Conservation (phyloP, 805 yeast species). For the Lipomyces chichibuensis region DNA sequence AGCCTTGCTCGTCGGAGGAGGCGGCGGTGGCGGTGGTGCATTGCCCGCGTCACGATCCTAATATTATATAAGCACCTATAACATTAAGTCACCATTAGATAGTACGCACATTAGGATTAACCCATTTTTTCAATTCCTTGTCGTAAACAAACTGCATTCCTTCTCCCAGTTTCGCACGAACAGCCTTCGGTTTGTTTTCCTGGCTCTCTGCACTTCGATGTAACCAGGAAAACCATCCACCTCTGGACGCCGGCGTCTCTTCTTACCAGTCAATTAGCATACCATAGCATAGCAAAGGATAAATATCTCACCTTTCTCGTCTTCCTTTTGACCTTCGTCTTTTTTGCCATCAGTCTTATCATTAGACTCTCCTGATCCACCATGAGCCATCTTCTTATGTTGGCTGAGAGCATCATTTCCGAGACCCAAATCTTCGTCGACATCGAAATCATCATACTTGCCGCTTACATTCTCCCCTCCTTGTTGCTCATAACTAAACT, state of each 20-base stretch:
- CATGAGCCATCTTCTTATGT: conserved; percentile 39
- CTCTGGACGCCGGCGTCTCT: conserved; percentile 39
- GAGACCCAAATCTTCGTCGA: conserved; percentile 36
- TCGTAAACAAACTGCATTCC: conserved; percentile 75
- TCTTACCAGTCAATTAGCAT: conserved; percentile 15
- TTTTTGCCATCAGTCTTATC: conserved; percentile 39
- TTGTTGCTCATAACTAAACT: background rate
- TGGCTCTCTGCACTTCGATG: conserved; percentile 50
- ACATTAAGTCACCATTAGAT: background rate
- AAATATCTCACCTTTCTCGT: conserved; percentile 38
- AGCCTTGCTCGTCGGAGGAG: conserved; percentile 25
- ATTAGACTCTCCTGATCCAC: conserved; percentile 41
- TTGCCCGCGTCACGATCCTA: conserved; percentile 27
- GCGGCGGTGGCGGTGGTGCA: conserved; percentile 28
- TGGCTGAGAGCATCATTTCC: conserved; percentile 30
- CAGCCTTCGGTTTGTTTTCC: conserved; percentile 65
- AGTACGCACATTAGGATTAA: conserved; percentile 60
- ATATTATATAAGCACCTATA: background rate
- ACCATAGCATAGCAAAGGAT: conserved; percentile 43
- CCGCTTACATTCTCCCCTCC: background rate
- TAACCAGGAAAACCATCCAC: conserved; percentile 62
- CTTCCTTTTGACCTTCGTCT: conserved; percentile 40
- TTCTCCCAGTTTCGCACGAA: conserved; percentile 85
- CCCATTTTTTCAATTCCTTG: conserved; percentile 84
- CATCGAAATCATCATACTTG: conserved; percentile 15